Base-by-base conservation (phyloP, 2,329 filamentous ascomycete species). In the Scopulariopsis brevicaulis region DNA sequence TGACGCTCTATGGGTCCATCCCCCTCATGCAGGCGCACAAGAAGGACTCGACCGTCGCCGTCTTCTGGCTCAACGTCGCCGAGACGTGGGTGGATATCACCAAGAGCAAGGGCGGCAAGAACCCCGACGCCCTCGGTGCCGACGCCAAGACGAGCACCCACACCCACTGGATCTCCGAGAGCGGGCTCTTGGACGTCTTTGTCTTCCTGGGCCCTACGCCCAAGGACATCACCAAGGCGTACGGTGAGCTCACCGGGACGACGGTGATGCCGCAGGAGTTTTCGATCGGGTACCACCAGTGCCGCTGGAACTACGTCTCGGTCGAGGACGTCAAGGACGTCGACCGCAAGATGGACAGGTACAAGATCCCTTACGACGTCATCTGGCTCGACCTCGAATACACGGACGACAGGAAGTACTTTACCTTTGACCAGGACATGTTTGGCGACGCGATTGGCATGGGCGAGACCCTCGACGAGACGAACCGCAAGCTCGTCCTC, bases 341-440 rank as follows among this genome's bases (percentile, higher is more conserved):
- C 50, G 92, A 97, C 69, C 85, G 89, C 63, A 96, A 95, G 70
- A 96, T 99, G 76, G 92, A 97, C 75, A 95, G 94, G 74, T 84
- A 86, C 73, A 86, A 90, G 68, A 96, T 99, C 58, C 94, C 94
- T 0, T 99, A 97, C 74, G 94, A 99, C 72, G 89, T 97, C 62
- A 99, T 99, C 66, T 99, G 94, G 94, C 84, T 99, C 20, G 94
- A 99, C 66, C 90, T 99, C 64, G 94, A 99, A 74, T 99, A 97
- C 71, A 95, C 92, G 0, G 89, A 99, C 60, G 91, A 88, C 70
- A 93, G 94, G 74, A 95, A 96, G 74, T 99, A 99, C 76, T 99
- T 99, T 70, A 96, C 92, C 0, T 99, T 91, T 89, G 93, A 99
- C 66, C 82, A 85, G 22, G 80, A 96, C 67, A 94, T 86, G 55